Percentiles rank a stretch among this genome's conserved stretches.
phyloP scores from a whole-genome alignment of 129 eudicot species.

The Saposhnikovia divaricata region DNA sequence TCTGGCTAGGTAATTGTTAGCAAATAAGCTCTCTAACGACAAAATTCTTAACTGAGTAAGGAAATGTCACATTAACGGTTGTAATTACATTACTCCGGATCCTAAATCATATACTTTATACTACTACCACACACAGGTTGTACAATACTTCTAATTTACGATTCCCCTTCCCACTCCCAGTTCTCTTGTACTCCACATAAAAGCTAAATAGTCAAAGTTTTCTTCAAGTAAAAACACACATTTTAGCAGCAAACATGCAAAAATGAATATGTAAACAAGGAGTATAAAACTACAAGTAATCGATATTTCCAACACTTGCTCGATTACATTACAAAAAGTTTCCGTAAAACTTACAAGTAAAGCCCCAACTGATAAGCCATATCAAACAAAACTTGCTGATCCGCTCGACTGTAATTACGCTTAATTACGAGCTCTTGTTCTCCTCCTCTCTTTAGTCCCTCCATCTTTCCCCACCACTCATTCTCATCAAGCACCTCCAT shows the following conservation, averaged over 20 bases:
- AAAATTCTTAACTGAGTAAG: too few species aligned
- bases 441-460: conserved; percentile 60
- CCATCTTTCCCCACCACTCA: conserved; percentile 80
- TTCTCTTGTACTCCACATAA: background rate
- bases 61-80: background rate
- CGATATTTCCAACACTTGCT: background rate
- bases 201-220: background rate
- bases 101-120: too few species aligned
- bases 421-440: conserved; percentile 67
- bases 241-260: background rate
- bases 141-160: background rate
- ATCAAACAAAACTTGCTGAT: conserved; percentile 58
- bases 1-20: too few species aligned
- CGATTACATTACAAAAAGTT: too few species aligned
- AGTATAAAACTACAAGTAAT: background rate
- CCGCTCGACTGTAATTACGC: conserved; percentile 54
- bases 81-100: too few species aligned
- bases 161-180: background rate
- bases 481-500: conserved; percentile 74
- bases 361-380: conserved; percentile 82
- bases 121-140: background rate
- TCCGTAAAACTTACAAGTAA: conserved; percentile 58
- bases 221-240: too few species aligned
- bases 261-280: background rate
- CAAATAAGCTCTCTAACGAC: too few species aligned